Conservation (phyloP, 805 yeast species). For the Blastobotrys peoriensis region DNA sequence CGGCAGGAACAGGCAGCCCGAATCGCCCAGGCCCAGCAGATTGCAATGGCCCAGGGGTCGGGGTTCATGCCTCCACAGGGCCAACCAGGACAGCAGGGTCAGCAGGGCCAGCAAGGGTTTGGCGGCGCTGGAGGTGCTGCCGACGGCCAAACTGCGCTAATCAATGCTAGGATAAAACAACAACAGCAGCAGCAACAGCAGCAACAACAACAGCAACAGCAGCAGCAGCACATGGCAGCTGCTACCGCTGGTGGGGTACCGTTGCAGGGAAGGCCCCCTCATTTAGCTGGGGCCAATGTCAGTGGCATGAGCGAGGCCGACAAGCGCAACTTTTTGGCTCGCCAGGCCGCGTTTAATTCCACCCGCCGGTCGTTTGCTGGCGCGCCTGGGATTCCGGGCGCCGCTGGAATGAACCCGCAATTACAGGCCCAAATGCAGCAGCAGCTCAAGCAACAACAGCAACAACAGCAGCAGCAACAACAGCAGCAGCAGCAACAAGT, state of each 20-base stretch:
- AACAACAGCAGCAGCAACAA: constrained; percentile 19
- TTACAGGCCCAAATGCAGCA: constrained; percentile 22
- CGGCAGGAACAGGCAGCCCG: constrained; percentile 39
- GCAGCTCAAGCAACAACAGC: constrained; percentile 24
- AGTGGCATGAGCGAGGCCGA: constrained; percentile 22
- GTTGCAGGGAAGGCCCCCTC: background rate
- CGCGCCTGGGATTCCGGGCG: constrained; percentile 4
- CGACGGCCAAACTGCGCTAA: constrained; percentile 1
- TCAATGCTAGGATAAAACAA: constrained; percentile 7
- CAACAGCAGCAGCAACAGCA: constrained; percentile 7
- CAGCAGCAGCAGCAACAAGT: constrained; percentile 8
- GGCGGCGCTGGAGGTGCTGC: constrained; percentile 11
- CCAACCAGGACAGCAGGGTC: no score
- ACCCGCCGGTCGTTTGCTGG: constrained; percentile 18
- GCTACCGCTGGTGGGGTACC: constrained; percentile 1
- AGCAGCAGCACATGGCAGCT: constrained; percentile 4
- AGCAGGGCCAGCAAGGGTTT: constrained; percentile 7
- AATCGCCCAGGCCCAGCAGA: constrained; percentile 33
- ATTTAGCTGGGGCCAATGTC: background rate
- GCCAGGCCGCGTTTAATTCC: constrained; percentile 26
- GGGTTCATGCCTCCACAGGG: background rate
- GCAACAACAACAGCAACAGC: constrained; percentile 5
- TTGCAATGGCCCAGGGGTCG: constrained; percentile 24
- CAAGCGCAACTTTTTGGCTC: constrained; percentile 24
- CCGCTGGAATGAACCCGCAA: constrained; percentile 14